phyloP scores from a whole-genome alignment of 2,329 filamentous ascomycete genomes.

The Aspergillus melleus region DNA sequence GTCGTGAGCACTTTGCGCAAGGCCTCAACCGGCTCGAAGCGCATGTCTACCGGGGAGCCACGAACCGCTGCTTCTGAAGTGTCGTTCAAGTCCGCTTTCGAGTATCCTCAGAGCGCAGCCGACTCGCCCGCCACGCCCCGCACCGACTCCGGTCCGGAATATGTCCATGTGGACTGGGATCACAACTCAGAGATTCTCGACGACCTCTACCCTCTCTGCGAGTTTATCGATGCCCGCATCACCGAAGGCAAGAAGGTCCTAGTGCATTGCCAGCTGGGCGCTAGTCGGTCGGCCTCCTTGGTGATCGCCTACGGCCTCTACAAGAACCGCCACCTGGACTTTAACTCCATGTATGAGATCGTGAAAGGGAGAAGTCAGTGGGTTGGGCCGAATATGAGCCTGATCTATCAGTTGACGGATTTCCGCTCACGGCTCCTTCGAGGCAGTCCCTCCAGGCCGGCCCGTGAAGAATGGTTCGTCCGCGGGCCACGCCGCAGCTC shows the following conservation, averaged over 20 bases:
- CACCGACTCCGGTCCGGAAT: constrained; percentile 53
- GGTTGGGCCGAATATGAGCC: constrained; percentile 69
- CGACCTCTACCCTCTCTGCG: constrained; percentile 60
- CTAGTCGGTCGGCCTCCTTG: constrained; percentile 65
- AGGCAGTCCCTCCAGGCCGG: constrained; percentile 30
- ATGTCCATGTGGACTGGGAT: constrained; percentile 66
- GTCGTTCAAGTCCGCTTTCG: constrained; percentile 53
- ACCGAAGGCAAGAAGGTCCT: constrained; percentile 60
- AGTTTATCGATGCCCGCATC: constrained; percentile 61
- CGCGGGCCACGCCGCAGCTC: constrained; percentile 28
- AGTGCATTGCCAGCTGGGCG: constrained; percentile 65
- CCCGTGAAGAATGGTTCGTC: constrained; percentile 39
- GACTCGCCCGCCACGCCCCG: constrained; percentile 34
- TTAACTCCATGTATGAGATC: constrained; percentile 64
- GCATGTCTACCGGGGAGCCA: constrained; percentile 41
- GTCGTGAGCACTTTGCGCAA: constrained; percentile 52
- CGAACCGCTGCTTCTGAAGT: constrained; percentile 46
- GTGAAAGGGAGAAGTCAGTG: constrained; percentile 65
- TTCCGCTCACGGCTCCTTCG: constrained; percentile 51
- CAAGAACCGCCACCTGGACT: constrained; percentile 62
- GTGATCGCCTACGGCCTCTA: constrained; percentile 66
- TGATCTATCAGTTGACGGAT: constrained; percentile 68
- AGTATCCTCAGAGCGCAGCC: constrained; percentile 36
- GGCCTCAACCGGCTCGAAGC: constrained; percentile 37
- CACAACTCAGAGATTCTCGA: constrained; percentile 68